Evolutionary conservation across 2,329 filamentous ascomycete genomes (phyloP), one percentile per base, ranked within the genome.

Genomic region (Botryotinia convoluta): DNA sequence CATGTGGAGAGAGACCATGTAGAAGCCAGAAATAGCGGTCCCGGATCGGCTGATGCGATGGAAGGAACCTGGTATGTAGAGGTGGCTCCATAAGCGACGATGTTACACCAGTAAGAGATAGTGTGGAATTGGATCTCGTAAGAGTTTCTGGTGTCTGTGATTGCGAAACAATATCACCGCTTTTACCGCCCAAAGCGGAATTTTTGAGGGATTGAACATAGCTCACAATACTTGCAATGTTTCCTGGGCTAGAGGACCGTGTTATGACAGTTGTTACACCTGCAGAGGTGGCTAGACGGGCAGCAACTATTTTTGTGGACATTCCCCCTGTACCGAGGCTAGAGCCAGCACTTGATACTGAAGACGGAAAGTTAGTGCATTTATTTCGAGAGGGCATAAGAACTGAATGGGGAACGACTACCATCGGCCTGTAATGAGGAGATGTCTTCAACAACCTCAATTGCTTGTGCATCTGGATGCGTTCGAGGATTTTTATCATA

Each of bases 11-110:
- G 18, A 98, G 89, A 16, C 95, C 96, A 83, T 99, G 94, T 0
- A 98, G 87, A 67, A 99, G 91, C 96, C 96, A 99, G 86, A 99
- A 98, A 81, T 96, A 94, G 75, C 95, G 92, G 81, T 98, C 96
- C 73, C 94, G 91, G 74, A 98, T 96, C 1, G 95, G 95, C 39
- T 93, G 90, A 0, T 88, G 85, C 16, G 94, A 94, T 0, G 95
- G 94, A 20, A 97, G 86, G 86, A 99, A 99, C 73, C 96, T 91
- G 4, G 96, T 99, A 83, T 99, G 96, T 7, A 97, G 85, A 1
- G 95, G 92, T 2, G 89, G 87, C 69, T 83, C 51, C 14, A 73
- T 48, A 18, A 71, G 39, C 69, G 77, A 79, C 26, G 64, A 54
- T 14, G 39, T 42, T 18, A 69, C 67, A 29, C 73, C 62, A 10